Base-by-base conservation (phyloP, 345 rosid genomes). In the Citrus unshiu region DNA sequence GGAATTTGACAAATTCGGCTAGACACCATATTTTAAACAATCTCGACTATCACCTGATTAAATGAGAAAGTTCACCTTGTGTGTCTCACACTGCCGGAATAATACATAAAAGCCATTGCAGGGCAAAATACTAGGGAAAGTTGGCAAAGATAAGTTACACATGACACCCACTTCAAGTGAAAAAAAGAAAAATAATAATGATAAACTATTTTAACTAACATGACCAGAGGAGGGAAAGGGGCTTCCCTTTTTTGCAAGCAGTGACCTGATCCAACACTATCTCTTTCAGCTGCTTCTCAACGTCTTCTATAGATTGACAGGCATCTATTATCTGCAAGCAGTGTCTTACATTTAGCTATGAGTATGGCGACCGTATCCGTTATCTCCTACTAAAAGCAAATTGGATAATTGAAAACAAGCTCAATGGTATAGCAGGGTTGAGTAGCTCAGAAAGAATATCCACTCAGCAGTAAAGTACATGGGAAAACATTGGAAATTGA, bases 251-350 rank as follows among this genome's bases (percentile, higher is more conserved):
- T 57, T 73, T 74, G 76, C 91, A 89, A 70, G 76, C 68, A 59
- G 16, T 34, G 32, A 89, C 80, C 60, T 85, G 78, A 70, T 80
- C 86, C 83, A 82, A 46, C 2, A 64, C 80, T 5, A 84, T 63
- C 67, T 82, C 82, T 82, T 73, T 85, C 72, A 87, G 73, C 78
- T 79, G 87, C 54, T 84, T 87, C 81, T 90, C 90, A 68, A 93
- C 86, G 29, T 86, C 91, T 75, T 90, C 95, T 59, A 91, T 84
- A 8, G 90, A 56, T 59, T 73, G 87, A 67, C 88, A 79, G 25
- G 93, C 98, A 81, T 94, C 84, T 29, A 94, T 77, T 12, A 82
- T 83, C 97, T 95, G 87, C 76, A 88, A 73, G 59, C 22, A 58
- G 39, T 58, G 64, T 49, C 70, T 4, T 22, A 59, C 40, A 32